Evolutionary conservation across 805 yeast genomes (phyloP).

Genomic region (Maudiozyma turicensis): DNA sequence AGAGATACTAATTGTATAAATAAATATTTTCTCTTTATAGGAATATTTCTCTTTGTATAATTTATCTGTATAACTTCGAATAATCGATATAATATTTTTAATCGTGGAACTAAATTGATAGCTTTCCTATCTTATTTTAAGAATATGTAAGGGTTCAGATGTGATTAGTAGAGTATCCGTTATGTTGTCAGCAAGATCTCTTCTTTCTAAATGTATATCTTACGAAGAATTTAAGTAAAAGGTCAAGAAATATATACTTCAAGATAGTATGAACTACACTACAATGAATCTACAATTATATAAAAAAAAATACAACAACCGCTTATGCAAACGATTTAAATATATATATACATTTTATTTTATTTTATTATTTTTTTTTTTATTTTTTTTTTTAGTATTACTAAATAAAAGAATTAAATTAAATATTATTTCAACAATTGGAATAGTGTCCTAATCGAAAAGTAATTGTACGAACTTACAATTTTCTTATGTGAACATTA

Average conservation of each 20-base stretch:
- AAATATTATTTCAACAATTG: constrained; percentile 3
- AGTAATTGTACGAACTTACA: too few relatives aligned
- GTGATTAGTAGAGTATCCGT: too few relatives aligned
- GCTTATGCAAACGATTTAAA: constrained; percentile 19
- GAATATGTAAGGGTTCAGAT: too few relatives aligned
- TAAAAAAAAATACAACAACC: constrained; percentile 9
- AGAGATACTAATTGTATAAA: constrained; percentile 50
- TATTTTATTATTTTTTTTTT: background rate
- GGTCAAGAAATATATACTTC: too few relatives aligned
- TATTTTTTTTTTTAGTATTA: background rate
- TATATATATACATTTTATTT: background rate
- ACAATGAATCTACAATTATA: background rate
- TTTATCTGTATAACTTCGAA: background rate
- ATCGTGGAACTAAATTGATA: too few relatives aligned
- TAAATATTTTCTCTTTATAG: background rate
- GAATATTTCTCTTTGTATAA: background rate
- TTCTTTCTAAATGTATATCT: too few relatives aligned
- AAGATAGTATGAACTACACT: background rate
- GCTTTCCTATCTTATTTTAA: too few relatives aligned
- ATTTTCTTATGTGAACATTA: background rate
- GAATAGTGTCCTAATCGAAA: too few relatives aligned
- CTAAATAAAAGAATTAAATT: constrained; percentile 1
- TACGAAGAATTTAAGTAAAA: too few relatives aligned
- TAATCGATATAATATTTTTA: too few relatives aligned
- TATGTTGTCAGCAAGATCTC: too few relatives aligned